These are phyloP conservation scores for Pseudogymnoascus sp. DNA, from an alignment of 2,329 filamentous ascomycete species.

Conservation along the genomic window DNA sequence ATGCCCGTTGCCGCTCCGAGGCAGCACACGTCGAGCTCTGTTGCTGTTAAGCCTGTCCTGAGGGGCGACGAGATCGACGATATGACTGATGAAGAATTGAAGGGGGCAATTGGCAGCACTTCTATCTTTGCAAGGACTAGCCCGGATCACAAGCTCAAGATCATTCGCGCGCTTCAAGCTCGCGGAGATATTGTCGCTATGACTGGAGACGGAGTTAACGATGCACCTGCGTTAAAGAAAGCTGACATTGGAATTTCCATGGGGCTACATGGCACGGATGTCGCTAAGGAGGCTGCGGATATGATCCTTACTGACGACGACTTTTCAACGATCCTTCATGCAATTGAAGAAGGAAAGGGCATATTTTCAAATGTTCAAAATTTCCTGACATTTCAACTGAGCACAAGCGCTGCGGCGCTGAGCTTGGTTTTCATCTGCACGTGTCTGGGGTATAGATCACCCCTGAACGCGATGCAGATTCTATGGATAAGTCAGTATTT, in stretches of 20 bases:
- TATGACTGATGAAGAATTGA: slow-evolving; percentile 80
- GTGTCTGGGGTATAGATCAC: slow-evolving; percentile 86
- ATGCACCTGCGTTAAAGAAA: slow-evolving; percentile 92
- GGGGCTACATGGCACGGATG: slow-evolving; percentile 90
- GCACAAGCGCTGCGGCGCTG: slow-evolving; percentile 89
- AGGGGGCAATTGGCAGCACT: slow-evolving; percentile 76
- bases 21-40: slow-evolving; percentile 46
- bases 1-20: slow-evolving; percentile 66
- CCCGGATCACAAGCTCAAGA: slow-evolving; percentile 97
- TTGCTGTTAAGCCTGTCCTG: slow-evolving; percentile 64
- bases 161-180: slow-evolving; percentile 81
- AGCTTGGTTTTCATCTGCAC: slow-evolving; percentile 89
- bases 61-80: slow-evolving; percentile 86
- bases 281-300: slow-evolving; percentile 91
- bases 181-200: slow-evolving; percentile 96
- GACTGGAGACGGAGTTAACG: slow-evolving; percentile 97
- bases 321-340: slow-evolving; percentile 84
- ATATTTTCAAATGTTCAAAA: slow-evolving; percentile 99
- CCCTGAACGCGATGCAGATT: slow-evolving; percentile 98
- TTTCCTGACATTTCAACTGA: slow-evolving; percentile 96
- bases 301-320: slow-evolving; percentile 90
- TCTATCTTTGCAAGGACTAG: slow-evolving; percentile 95
- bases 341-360: slow-evolving; percentile 97
- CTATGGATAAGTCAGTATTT: slow-evolving; percentile 87
- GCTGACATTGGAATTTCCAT: slow-evolving; percentile 97